Conservation (phyloP, 768 basidiomycete genomes). For the Boletus fagicola region DNA sequence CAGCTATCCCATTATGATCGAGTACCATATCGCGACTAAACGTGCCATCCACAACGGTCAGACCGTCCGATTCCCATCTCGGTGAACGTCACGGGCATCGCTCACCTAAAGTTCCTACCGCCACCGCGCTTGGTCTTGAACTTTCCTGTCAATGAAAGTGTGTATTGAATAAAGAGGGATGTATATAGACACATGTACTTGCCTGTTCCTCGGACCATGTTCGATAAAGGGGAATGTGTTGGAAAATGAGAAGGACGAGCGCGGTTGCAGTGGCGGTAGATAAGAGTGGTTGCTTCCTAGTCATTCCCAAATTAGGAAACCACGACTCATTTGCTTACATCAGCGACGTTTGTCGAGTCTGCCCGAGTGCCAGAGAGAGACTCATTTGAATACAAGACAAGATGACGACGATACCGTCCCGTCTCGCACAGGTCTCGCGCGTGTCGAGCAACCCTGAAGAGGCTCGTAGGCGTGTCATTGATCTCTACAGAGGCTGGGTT, state of each 20-base stretch:
- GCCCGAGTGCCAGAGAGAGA: slow-evolving; percentile 5
- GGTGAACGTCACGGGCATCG: background rate
- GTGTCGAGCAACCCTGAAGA: slow-evolving; percentile 57
- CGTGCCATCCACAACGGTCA: slow-evolving; percentile 1
- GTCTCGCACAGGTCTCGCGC: slow-evolving; percentile 71
- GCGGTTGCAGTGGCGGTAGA: slow-evolving; percentile 10
- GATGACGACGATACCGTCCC: slow-evolving; percentile 86
- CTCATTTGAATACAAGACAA: background rate
- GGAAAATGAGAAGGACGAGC: background rate
- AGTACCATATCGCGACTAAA: slow-evolving; percentile 58
- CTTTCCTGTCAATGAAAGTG: slow-evolving; percentile 48
- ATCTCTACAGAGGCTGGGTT: slow-evolving; percentile 92
- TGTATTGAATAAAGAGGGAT: background rate
- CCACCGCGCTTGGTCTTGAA: slow-evolving; percentile 88
- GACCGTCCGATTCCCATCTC: slow-evolving; percentile 8
- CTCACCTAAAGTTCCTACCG: slow-evolving; percentile 78
- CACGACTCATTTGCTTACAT: slow-evolving; percentile 13
- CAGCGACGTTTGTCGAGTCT: slow-evolving; percentile 10
- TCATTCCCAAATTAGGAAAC: slow-evolving; percentile 12
- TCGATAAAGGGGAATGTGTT: background rate
- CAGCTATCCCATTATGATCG: slow-evolving; percentile 56
- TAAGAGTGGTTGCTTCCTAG: slow-evolving; percentile 6
- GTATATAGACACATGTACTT: too few species aligned
- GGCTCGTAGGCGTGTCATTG: slow-evolving; percentile 63
- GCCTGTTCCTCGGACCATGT: slow-evolving; percentile 36